These are phyloP conservation scores for Salmacisia buchloeana DNA, from an alignment of 1,284 basidiomycete genomes.

Conservation along the genomic window DNA sequence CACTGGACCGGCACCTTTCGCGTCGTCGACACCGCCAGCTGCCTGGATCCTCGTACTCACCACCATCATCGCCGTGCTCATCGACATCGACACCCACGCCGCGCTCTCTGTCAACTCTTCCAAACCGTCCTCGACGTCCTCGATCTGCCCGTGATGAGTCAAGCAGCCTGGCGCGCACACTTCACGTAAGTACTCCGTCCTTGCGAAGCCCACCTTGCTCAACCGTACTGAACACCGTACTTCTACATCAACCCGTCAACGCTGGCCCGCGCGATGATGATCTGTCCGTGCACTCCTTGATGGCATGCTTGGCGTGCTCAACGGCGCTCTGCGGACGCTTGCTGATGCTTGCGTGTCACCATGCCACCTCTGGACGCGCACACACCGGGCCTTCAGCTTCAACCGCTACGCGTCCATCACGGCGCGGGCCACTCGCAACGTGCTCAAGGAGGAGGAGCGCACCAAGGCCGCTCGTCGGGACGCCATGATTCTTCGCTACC, in stretches of 20 bases:
- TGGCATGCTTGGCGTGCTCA: no score
- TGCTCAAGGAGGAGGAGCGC: slow-evolving; percentile 53
- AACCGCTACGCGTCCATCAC: slow-evolving; percentile 54
- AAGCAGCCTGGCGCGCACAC: slow-evolving; percentile 45
- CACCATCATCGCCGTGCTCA: no score
- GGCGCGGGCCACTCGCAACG: slow-evolving; percentile 51
- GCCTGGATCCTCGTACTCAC: no score
- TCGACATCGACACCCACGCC: no score
- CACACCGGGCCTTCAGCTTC: slow-evolving; percentile 52
- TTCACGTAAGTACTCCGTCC: slow-evolving; percentile 34
- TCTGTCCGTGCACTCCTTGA: no score
- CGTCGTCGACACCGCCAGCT: no score
- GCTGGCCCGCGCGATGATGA: no score
- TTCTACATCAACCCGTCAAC: neutral
- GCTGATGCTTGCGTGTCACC: neutral
- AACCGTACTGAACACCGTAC: neutral
- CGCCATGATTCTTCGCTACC: slow-evolving; percentile 51
- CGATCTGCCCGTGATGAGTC: slow-evolving; percentile 27
- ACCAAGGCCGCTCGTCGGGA: slow-evolving; percentile 51
- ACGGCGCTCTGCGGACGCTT: neutral
- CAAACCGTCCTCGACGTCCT: neutral
- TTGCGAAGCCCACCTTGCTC: neutral
- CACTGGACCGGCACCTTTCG: no score
- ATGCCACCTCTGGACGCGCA: neutral
- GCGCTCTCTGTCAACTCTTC: no score